phyloP scores from a whole-genome alignment of 1,139 yeast genomes.

The Debaryomyces robertsiae region DNA sequence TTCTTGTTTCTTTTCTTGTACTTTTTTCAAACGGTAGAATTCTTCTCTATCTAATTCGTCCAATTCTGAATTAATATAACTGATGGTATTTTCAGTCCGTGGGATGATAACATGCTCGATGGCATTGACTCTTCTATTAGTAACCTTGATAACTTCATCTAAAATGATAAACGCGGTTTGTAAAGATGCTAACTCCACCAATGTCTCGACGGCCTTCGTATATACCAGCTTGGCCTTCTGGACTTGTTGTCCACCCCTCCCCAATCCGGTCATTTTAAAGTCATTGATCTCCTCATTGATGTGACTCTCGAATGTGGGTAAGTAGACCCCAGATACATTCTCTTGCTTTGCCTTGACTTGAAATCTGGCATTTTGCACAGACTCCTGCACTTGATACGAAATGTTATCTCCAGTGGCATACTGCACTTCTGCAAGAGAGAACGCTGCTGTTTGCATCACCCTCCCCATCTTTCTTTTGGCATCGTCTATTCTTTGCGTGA shows the following conservation, averaged over 20 bases:
- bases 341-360: constrained; percentile 91
- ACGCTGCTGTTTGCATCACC: constrained; percentile 98
- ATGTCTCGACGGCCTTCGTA: constrained; percentile 92
- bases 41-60: constrained; percentile 99
- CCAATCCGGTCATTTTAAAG: constrained; percentile 93
- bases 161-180: constrained; percentile 94
- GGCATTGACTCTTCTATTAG: constrained; percentile 97
- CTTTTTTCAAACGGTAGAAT: constrained; percentile 93
- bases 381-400: constrained; percentile 92
- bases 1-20: constrained; percentile 92
- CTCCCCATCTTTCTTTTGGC: constrained; percentile 97
- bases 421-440: constrained; percentile 93
- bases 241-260: constrained; percentile 98
- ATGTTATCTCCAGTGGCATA: constrained; percentile 97
- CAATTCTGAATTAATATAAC: constrained; percentile 89
- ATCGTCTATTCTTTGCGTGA: constrained; percentile 90
- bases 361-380: constrained; percentile 87
- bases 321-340: constrained; percentile 91
- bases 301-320: constrained; percentile 89
- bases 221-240: constrained; percentile 92
- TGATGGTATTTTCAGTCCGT: constrained; percentile 93
- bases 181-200: constrained; percentile 91
- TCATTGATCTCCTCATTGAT: constrained; percentile 86
- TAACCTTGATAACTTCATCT: constrained; percentile 96
- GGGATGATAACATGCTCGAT: constrained; percentile 98